Conservation (phyloP, 768 basidiomycete genomes). For the Mycena kentingensis region DNA sequence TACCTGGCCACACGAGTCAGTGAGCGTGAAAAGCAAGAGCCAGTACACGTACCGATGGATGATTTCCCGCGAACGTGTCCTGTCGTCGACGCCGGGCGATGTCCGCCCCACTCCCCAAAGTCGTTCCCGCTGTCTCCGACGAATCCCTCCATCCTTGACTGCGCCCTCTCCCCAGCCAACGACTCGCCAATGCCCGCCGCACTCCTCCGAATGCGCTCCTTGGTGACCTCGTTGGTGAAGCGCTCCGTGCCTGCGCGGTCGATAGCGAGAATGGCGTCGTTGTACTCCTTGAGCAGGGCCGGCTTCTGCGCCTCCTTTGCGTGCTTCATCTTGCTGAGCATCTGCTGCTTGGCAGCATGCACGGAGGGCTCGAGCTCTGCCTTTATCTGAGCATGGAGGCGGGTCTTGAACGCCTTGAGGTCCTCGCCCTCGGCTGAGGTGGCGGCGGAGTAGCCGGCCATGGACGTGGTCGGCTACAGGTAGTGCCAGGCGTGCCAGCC, state of each 20-base stretch:
- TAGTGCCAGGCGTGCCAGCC: not conserved
- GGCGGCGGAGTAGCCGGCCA: not conserved
- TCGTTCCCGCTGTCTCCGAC: slow-evolving; percentile 14
- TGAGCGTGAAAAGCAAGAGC: not conserved
- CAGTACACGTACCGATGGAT: slow-evolving; percentile 13
- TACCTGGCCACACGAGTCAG: slow-evolving; percentile 6
- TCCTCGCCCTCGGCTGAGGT: slow-evolving; percentile 9
- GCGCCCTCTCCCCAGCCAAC: slow-evolving; percentile 12
- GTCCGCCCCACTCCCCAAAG: slow-evolving; percentile 9
- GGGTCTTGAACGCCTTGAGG: slow-evolving; percentile 15
- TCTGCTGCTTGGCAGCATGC: slow-evolving; percentile 12
- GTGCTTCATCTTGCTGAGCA: slow-evolving; percentile 19
- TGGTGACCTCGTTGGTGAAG: slow-evolving; percentile 13
- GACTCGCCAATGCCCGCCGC: slow-evolving; percentile 11
- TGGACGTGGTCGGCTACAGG: not conserved
- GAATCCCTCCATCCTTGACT: slow-evolving; percentile 20
- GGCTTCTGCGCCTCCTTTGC: slow-evolving; percentile 17
- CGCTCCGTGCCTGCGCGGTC: slow-evolving; percentile 13
- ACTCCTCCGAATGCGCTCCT: slow-evolving; percentile 15
- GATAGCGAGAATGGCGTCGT: slow-evolving; percentile 10
- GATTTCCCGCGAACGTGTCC: slow-evolving; percentile 13
- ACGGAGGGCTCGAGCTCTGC: slow-evolving; percentile 17
- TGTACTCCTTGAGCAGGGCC: slow-evolving; percentile 17
- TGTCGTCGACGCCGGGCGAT: slow-evolving; percentile 9
- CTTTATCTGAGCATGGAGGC: slow-evolving; percentile 20